These are phyloP conservation scores for Phytophthora ohioensis DNA, from an alignment of 352 stramenopile species.

Conservation along the genomic window DNA sequence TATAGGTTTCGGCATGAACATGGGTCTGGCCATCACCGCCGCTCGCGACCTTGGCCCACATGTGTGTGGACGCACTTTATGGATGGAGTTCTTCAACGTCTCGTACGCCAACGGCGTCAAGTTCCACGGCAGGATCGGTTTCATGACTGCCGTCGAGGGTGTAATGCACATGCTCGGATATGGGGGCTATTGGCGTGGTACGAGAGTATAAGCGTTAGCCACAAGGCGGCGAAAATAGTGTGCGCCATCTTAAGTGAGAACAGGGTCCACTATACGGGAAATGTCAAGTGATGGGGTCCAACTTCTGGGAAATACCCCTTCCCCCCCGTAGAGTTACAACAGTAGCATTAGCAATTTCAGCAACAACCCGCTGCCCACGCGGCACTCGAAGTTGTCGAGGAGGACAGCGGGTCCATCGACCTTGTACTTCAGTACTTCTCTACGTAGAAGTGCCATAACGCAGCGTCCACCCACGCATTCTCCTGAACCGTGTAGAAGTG, in stretches of 20 bases:
- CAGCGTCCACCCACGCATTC: too few species aligned
- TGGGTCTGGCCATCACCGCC: conserved; percentile 75
- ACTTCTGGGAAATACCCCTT: too few species aligned
- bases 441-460: not conserved
- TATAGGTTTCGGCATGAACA: conserved; percentile 85
- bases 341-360: not conserved
- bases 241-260: too few species aligned
- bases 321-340: not conserved
- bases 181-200: conserved; percentile 53
- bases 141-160: conserved; percentile 57
- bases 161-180: conserved; percentile 64
- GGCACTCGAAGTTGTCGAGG: not conserved
- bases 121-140: conserved; percentile 70
- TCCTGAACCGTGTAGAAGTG: too few species aligned
- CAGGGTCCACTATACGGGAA: too few species aligned
- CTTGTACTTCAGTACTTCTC: not conserved
- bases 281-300: too few species aligned
- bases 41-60: conserved; percentile 74
- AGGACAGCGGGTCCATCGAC: not conserved
- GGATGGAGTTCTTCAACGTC: conserved; percentile 75
- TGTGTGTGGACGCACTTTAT: conserved; percentile 35
- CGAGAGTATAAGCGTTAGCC: too few species aligned
- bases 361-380: not conserved
- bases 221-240: too few species aligned
- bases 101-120: conserved; percentile 69